A percentile compares a stretch with the other conserved stretches of the same genome.
These are phyloP conservation scores for Kodamaea suecica DNA, from an alignment of 1,139 yeast genomes.

Conservation along the genomic window DNA sequence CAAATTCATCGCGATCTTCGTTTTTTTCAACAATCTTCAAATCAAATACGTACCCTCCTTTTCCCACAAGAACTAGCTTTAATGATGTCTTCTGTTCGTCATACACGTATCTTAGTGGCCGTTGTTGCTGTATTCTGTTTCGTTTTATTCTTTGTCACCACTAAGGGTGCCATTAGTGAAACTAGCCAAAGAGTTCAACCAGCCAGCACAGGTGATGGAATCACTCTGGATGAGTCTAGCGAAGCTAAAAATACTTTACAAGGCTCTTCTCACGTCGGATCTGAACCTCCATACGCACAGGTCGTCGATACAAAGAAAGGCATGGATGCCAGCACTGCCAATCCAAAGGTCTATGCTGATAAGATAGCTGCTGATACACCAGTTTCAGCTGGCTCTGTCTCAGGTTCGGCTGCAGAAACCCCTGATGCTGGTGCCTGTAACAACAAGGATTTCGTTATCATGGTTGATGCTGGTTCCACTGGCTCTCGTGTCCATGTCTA, in stretches of 20 bases:
- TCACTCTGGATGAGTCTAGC: constrained; percentile 11
- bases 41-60: not conserved
- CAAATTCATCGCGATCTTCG: not conserved
- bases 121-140: constrained; percentile 34
- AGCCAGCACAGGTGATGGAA: constrained; percentile 22
- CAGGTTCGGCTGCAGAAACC: constrained; percentile 4
- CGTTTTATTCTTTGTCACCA: constrained; percentile 36
- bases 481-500: constrained; percentile 96
- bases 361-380: constrained; percentile 15
- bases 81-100: constrained; percentile 36
- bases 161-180: constrained; percentile 27
- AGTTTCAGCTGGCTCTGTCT: constrained; percentile 3
- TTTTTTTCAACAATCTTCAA: not conserved
- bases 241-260: constrained; percentile 32
- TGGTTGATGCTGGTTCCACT: constrained; percentile 97
- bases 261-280: constrained; percentile 33
- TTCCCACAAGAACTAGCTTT: not conserved
- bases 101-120: constrained; percentile 35
- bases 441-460: constrained; percentile 56
- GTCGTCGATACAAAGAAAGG: constrained; percentile 9
- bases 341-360: constrained; percentile 25
- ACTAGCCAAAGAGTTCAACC: constrained; percentile 29
- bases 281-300: constrained; percentile 35
- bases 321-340: constrained; percentile 6
- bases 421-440: constrained; percentile 20